Evolutionary conservation across 495 filamentous ascomycete genomes (phyloP), one percentile per base, ranked within the genome.

Genomic region (Pyronema domesticum): DNA sequence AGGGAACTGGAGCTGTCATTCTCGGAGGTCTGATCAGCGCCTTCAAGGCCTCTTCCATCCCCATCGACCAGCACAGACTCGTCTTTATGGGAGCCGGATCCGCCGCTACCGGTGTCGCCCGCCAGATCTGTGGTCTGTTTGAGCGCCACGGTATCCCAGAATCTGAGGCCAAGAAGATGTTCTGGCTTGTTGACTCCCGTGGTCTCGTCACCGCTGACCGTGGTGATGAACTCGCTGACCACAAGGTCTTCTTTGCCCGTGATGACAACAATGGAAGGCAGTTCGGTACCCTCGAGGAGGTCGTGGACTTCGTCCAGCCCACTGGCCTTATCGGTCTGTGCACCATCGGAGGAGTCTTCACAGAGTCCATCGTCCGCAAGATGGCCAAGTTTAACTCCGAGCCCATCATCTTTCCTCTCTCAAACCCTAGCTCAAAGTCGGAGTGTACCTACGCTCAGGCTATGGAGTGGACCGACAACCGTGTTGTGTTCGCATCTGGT

Each of bases 211-310:
- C 91, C 49, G 76, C 79, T 46, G 89, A 98, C 71, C 86, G 91
- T 33, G 89, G 89, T 36, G 91, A 95, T 71, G 84, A 82, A 66
- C 78, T 98, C 34, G 86, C 89, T 47, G 86, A 95, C 59, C 91
- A 98, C 80, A 98, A 98, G 72, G 77, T 94, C 68, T 95, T 94
- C 78, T 98, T 98, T 64, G 85, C 88, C 43, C 87, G 91, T 46
- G 72, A 76, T 46, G 89, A 96, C 69, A 96, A 98, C 74, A 72
- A 80, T n/a, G 88, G 88, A 64, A 74, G 82, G 64, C 91, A 98
- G 70, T 84, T 82, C 78, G 80, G 80, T 70, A 82, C 77, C n/a
- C 79, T 98, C 1, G 84, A 88, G 60, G 83, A 93, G 60, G 85
- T 95, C 46, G 83, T 95, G 53, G 87, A 95, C 64, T 82, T 89